A percentile compares a stretch with the other conserved stretches of the same genome.
Conservation (phyloP, 305 asterid species). For the Salvia sclarea region DNA sequence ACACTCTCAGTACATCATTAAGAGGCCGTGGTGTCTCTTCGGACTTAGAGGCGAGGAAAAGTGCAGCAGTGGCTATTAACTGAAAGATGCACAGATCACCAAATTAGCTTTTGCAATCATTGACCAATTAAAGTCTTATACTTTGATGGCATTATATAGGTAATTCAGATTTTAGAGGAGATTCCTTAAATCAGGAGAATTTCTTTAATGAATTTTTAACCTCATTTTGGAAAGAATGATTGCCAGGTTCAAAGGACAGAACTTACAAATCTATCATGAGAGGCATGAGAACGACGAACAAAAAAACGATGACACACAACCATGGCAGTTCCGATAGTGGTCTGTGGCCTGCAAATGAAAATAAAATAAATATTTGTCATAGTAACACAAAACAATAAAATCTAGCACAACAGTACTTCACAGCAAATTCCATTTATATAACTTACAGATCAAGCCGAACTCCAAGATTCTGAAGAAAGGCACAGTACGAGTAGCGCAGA, state of each 20-base stretch:
- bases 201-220: background rate
- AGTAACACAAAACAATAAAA: background rate
- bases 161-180: conserved; percentile 5
- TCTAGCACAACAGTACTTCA: conserved; percentile 8
- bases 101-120: conserved; percentile 29
- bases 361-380: background rate
- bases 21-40: conserved; percentile 94
- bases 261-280: conserved; percentile 95
- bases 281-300: conserved; percentile 88
- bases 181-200: background rate
- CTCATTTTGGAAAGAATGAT: conserved; percentile 1
- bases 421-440: conserved; percentile 13
- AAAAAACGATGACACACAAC: conserved; percentile 97
- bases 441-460: conserved; percentile 84
- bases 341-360: conserved; percentile 81
- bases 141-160: background rate
- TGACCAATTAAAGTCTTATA: conserved; percentile 21
- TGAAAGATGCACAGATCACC: conserved; percentile 42
- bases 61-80: conserved; percentile 93
- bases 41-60: conserved; percentile 89
- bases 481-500: conserved; percentile 88
- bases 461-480: conserved; percentile 91
- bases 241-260: background rate
- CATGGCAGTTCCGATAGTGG: conserved; percentile 94
- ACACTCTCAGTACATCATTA: conserved; percentile 66